Evolutionary conservation across 306 rosid species (phyloP), one percentile per base, ranked within the genome.

Genomic region (Hippophae rhamnoides): DNA sequence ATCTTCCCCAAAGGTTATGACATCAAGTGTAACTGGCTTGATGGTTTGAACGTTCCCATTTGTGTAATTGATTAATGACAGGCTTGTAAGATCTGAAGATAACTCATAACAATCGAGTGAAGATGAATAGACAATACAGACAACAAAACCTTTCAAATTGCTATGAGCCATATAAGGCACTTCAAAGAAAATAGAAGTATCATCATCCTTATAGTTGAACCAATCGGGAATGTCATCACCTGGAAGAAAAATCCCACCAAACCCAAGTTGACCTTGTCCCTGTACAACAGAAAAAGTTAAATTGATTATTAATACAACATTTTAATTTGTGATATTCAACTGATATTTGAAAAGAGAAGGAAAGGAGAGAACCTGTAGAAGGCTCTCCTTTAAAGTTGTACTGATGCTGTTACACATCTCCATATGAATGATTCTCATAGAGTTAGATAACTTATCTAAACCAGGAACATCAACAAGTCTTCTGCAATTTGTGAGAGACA

Each of bases 381-480:
- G 26, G 66, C 12, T 67, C 38, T 40, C 53, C 7, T 38, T 62
- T 11, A 53, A 10, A 27, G 60, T 7, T n/a, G 46, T 23, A 18
- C 56, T 5, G 5, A 76, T 43, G n/a, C 47, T 71, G 45, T 23
- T 62, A 60, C 69, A 66, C n/a, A 66, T 66, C 47, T 43, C 67
- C 63, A 66, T 48, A 9, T 11, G 60, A 31, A 31, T 4, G 38
- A 75, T 12, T 2, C 5, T 9, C 18, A 61, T 6, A 31, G 47
- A 47, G 6, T 8, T 45, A 38, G 45, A 49, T 12, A 55, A 5
- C 9, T 56, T 61, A 2, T 53, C 70, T 23, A 66, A 52, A 18
- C 70, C 73, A 18, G 63, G 72, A 40, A 75, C 9, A 3, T 65
- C 54, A 7, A 14, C 13, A 13, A 68, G 62, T 47, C 64, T 54